Percentiles rank a stretch among this genome's conserved stretches.
These are phyloP conservation scores for Trichoderma sp. DNA, from an alignment of 2,329 filamentous ascomycete genomes.

Conservation along the genomic window DNA sequence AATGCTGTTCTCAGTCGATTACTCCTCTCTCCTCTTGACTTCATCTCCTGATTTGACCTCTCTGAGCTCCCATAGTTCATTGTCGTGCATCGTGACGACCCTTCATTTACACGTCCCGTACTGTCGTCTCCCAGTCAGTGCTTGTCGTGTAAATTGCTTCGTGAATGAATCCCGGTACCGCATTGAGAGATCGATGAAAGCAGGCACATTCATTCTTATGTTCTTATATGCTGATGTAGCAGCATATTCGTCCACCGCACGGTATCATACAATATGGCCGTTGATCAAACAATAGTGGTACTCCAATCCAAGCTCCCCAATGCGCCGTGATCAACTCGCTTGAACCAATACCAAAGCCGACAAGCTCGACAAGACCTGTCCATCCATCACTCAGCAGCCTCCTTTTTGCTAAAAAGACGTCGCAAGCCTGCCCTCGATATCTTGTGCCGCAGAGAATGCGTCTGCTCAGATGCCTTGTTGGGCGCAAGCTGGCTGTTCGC, in stretches of 20 bases:
- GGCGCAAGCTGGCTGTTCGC: not conserved
- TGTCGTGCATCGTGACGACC: not conserved
- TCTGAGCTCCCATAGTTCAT: too few relatives aligned
- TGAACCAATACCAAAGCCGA: not conserved
- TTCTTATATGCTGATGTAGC: not conserved
- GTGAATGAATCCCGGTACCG: not conserved
- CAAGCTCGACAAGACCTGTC: not conserved
- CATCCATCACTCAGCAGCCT: not conserved
- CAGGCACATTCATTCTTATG: not conserved
- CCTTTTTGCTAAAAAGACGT: slow-evolving; percentile 28
- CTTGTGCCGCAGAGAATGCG: slow-evolving; percentile 30
- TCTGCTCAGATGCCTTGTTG: slow-evolving; percentile 19
- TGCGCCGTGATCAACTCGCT: not conserved
- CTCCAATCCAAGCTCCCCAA: not conserved
- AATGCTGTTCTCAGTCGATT: not conserved
- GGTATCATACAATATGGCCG: not conserved
- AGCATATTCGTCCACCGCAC: not conserved
- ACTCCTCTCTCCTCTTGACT: not conserved
- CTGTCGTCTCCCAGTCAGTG: too few relatives aligned
- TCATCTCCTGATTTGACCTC: not conserved
- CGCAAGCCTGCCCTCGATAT: slow-evolving; percentile 32
- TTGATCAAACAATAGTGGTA: not conserved
- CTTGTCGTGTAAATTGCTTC: not conserved
- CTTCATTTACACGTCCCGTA: too few relatives aligned
- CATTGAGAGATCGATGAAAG: not conserved